phyloP scores from a whole-genome alignment of 2,329 filamentous ascomycete genomes.

The Phoma sp. region DNA sequence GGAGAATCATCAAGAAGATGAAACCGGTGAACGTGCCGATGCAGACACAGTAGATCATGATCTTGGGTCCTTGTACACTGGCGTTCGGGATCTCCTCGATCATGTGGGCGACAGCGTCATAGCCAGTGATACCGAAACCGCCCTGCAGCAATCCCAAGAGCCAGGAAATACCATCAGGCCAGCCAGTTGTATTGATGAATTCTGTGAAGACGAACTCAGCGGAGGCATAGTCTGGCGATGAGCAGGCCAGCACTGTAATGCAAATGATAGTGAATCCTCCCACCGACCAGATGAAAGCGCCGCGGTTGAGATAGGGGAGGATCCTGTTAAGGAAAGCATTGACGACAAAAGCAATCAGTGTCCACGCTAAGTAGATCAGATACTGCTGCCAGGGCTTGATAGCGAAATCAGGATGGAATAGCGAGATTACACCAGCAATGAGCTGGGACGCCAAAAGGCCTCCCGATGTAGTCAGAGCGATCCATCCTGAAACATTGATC shows the following conservation, averaged over 20 bases:
- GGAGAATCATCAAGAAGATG: slow-evolving; percentile 66
- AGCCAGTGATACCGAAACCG: slow-evolving; percentile 61
- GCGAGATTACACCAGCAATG: slow-evolving; percentile 67
- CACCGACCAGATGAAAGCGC: slow-evolving; percentile 74
- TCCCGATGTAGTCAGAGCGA: slow-evolving; percentile 69
- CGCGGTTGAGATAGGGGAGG: slow-evolving; percentile 70
- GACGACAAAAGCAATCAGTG: slow-evolving; percentile 64
- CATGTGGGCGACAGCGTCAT: slow-evolving; percentile 61
- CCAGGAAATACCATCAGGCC: slow-evolving; percentile 70
- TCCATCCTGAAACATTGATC: slow-evolving; percentile 76
- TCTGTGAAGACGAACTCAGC: slow-evolving; percentile 69
- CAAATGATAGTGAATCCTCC: slow-evolving; percentile 72
- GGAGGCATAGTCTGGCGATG: slow-evolving; percentile 68
- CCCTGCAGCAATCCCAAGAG: slow-evolving; percentile 59
- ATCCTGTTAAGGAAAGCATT: slow-evolving; percentile 69
- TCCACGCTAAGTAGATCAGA: slow-evolving; percentile 72
- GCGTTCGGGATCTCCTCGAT: slow-evolving; percentile 66
- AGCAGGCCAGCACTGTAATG: slow-evolving; percentile 70
- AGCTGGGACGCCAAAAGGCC: slow-evolving; percentile 71
- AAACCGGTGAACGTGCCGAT: slow-evolving; percentile 69
- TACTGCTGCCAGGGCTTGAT: slow-evolving; percentile 73
- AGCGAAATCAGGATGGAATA: slow-evolving; percentile 65
- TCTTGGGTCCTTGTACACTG: slow-evolving; percentile 65
- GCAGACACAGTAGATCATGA: slow-evolving; percentile 69
- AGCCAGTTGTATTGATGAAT: slow-evolving; percentile 72